Conservation (phyloP, 306 rosid genomes). For the Malus asiatica region DNA sequence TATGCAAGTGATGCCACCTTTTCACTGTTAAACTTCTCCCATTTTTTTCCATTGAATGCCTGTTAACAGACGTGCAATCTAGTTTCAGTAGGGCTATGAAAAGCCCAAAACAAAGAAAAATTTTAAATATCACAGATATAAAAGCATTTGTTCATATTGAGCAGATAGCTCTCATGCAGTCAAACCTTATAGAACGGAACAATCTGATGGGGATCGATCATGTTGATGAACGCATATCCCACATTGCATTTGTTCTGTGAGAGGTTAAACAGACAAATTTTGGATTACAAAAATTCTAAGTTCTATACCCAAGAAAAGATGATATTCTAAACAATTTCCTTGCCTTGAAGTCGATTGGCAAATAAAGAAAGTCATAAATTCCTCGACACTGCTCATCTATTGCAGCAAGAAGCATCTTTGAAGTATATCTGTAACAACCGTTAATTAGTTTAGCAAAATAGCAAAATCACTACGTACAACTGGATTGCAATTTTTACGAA, state of each 20-base stretch:
- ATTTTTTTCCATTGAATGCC: conserved; percentile 83
- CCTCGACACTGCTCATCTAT: conserved; percentile 81
- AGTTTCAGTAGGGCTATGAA: no score
- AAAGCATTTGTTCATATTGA: background rate
- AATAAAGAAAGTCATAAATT: conserved; percentile 78
- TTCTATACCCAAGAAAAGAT: conserved; percentile 7
- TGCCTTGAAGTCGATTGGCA: conserved; percentile 88
- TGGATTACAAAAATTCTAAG: conserved; percentile 16
- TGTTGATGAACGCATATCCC: conserved; percentile 90
- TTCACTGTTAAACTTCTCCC: conserved; percentile 94
- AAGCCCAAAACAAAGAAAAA: background rate
- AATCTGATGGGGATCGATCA: conserved; percentile 71
- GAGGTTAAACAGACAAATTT: conserved; percentile 7
- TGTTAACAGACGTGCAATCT: conserved; percentile 20
- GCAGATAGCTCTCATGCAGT: background rate
- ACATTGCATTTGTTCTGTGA: conserved; percentile 88
- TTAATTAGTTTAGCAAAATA: background rate
- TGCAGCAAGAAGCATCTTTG: conserved; percentile 85
- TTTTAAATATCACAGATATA: background rate
- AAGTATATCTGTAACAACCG: conserved; percentile 55
- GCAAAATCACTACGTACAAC: background rate
- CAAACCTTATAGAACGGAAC: conserved; percentile 73
- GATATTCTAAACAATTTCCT: conserved; percentile 26
- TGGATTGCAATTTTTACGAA: background rate
- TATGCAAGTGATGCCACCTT: conserved; percentile 85